Percentiles rank a stretch among this genome's conserved stretches.
Conservation (phyloP, 805 yeast genomes). For the Candida coquimbonensis region DNA sequence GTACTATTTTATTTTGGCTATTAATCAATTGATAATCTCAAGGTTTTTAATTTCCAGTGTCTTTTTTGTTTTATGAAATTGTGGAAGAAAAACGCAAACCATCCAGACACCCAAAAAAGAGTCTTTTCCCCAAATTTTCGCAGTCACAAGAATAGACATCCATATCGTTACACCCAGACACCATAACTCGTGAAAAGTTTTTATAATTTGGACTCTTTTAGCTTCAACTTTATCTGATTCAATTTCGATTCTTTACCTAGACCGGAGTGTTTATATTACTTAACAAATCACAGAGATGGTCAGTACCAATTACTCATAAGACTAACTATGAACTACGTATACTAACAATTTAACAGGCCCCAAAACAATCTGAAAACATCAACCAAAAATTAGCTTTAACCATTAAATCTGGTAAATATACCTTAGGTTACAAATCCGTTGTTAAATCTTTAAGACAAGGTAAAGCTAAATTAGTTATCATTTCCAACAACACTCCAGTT, state of each 20-base stretch:
- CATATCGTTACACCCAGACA: constrained; percentile 7
- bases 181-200: neutral
- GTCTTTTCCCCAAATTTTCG: neutral
- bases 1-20: constrained; percentile 18
- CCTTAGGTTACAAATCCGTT: constrained; percentile 99
- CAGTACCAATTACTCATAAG: constrained; percentile 40
- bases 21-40: neutral
- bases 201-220: neutral
- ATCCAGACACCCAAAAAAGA: constrained; percentile 3
- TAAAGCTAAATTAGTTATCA: constrained; percentile 95
- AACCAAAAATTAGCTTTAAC: constrained; percentile 97
- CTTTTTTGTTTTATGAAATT: constrained; percentile 11
- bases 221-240: neutral
- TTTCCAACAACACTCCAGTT: constrained; percentile 99
- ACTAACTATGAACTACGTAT: constrained; percentile 7
- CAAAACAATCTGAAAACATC: constrained; percentile 89
- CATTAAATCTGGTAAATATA: constrained; percentile 98
- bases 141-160: neutral
- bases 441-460: constrained; percentile 98
- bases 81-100: neutral
- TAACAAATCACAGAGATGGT: constrained; percentile 90
- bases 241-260: constrained; percentile 28
- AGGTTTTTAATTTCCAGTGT: neutral
- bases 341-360: constrained; percentile 69
- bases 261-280: constrained; percentile 83